Conservation (phyloP, 2,329 filamentous ascomycete genomes). For the Trichophyton benhamiae region DNA sequence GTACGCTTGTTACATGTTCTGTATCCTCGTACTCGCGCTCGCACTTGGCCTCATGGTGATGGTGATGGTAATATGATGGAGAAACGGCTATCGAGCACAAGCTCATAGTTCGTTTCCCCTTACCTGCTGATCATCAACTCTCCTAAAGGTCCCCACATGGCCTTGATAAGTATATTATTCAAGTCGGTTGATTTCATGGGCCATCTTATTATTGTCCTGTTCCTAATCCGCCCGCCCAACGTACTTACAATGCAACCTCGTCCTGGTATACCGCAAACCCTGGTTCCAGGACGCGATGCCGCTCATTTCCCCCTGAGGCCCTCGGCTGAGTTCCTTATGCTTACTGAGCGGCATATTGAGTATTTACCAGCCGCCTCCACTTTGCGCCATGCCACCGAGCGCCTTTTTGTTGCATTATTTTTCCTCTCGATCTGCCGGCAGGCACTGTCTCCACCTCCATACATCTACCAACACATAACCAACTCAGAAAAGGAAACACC, state of each 20-base stretch:
- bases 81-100: background rate
- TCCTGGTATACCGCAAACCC: background rate
- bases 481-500: background rate
- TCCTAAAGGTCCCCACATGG: background rate
- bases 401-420: background rate
- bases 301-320: background rate
- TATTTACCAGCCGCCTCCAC: background rate
- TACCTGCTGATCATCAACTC: background rate
- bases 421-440: background rate
- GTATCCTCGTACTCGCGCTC: background rate
- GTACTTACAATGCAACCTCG: background rate
- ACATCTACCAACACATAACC: background rate
- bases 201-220: background rate
- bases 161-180: background rate
- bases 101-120: background rate
- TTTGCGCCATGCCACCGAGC: background rate
- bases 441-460: background rate
- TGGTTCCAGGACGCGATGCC: background rate
- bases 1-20: background rate
- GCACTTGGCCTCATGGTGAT: background rate
- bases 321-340: background rate
- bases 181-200: background rate
- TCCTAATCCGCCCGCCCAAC: background rate
- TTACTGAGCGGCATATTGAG: background rate
- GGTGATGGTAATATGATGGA: background rate